A percentile compares a stretch with the other conserved stretches of the same genome.
phyloP scores from a whole-genome alignment of 208 protist species.

The Blastocrithidia nonstop region DNA sequence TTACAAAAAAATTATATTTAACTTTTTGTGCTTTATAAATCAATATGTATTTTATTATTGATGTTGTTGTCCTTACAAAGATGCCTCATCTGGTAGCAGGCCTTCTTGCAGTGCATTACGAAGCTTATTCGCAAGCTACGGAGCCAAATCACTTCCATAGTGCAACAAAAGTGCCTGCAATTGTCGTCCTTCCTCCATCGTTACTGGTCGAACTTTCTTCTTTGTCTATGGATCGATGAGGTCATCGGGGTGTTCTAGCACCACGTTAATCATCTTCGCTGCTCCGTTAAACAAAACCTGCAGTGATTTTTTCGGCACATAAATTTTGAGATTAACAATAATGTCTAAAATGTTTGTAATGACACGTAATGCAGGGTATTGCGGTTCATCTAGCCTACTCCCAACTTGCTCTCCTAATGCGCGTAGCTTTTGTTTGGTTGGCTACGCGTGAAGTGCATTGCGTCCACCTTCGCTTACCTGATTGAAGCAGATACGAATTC shows the following conservation, averaged over 20 bases:
- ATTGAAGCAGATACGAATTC: slow-evolving; percentile 52
- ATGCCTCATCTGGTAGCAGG: slow-evolving; percentile 67
- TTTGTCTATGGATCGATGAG: slow-evolving; percentile 55
- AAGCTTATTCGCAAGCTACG: slow-evolving; percentile 35
- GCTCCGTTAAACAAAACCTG: slow-evolving; percentile 54
- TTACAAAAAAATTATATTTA: no score
- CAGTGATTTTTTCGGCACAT: slow-evolving; percentile 74
- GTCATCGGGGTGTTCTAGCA: slow-evolving; percentile 51
- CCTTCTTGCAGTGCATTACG: slow-evolving; percentile 64
- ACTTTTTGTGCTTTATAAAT: no score
- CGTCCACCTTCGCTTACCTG: slow-evolving; percentile 66
- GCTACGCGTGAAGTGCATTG: slow-evolving; percentile 71
- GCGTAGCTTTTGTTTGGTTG: slow-evolving; percentile 69
- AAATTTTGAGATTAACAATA: slow-evolving; percentile 74
- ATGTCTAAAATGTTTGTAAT: slow-evolving; percentile 62
- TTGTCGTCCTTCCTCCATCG: slow-evolving; percentile 70
- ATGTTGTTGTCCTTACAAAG: no score
- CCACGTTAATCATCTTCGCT: slow-evolving; percentile 47
- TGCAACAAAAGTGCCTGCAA: slow-evolving; percentile 68
- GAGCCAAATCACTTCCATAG: slow-evolving; percentile 59
- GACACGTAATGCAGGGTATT: slow-evolving; percentile 38
- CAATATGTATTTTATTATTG: no score
- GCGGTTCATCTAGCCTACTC: slow-evolving; percentile 57
- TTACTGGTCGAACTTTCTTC: slow-evolving; percentile 52
- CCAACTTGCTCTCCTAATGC: slow-evolving; percentile 76